Conservation (phyloP, 2,329 filamentous ascomycete genomes). For the Colletotrichum falcatum region DNA sequence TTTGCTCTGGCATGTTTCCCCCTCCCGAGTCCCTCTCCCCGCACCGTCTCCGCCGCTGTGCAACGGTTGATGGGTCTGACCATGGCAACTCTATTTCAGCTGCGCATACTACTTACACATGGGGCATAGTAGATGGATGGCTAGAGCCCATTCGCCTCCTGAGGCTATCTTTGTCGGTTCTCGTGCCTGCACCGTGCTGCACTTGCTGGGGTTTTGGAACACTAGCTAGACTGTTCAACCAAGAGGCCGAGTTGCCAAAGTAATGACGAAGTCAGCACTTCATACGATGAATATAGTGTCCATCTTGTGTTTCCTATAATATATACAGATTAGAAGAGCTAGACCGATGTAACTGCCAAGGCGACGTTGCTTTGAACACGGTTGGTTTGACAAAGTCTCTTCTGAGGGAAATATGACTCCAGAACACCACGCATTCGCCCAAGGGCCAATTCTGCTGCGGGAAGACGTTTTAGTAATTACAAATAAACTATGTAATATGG, state of each 20-base stretch:
- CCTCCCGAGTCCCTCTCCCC: conserved; percentile 19
- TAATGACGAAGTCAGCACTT: neutral
- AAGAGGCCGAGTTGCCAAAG: neutral
- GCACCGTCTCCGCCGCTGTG: conserved; percentile 6
- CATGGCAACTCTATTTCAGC: conserved; percentile 10
- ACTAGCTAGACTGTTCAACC: neutral
- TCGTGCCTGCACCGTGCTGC: neutral
- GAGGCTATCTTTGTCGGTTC: too few relatives aligned
- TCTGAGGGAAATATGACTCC: fast-evolving
- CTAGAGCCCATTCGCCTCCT: neutral
- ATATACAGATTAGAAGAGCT: neutral
- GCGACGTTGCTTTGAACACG: neutral
- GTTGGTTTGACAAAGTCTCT: neutral
- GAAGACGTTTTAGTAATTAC: neutral
- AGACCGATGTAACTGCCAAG: neutral
- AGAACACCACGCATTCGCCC: neutral
- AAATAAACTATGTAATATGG: neutral
- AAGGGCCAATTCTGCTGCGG: neutral
- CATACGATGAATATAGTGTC: neutral
- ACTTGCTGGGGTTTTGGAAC: neutral
- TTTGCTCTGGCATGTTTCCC: conserved; percentile 37
- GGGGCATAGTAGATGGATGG: too few relatives aligned
- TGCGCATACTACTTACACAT: too few relatives aligned
- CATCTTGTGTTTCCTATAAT: neutral
- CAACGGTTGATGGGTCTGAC: conserved; percentile 1